Percentiles rank a stretch among this genome's conserved stretches.
Evolutionary conservation across 768 basidiomycete genomes (phyloP).

Genomic region (Collybia sordida): DNA sequence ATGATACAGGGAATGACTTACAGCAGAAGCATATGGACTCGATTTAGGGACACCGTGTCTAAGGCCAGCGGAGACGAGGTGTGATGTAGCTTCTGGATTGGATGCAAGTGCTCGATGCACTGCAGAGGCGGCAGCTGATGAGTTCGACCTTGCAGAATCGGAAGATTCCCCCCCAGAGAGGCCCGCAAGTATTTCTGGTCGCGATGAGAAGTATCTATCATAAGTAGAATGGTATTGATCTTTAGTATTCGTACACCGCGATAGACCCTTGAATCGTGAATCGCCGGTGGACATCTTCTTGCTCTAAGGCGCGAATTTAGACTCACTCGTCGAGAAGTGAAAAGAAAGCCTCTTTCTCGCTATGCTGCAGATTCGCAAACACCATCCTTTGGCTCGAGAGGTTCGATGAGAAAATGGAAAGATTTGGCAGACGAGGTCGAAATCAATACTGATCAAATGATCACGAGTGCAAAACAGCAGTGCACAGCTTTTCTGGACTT

Average conservation of each 20-base stretch:
- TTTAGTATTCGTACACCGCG: no score
- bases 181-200: conserved; percentile 61
- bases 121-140: conserved; percentile 34
- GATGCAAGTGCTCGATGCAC: conserved; percentile 44
- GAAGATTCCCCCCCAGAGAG: conserved; percentile 18
- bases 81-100: conserved; percentile 41
- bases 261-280: no score
- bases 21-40: conserved; percentile 34
- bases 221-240: no score
- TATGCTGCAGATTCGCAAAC: conserved; percentile 60
- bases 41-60: conserved; percentile 33
- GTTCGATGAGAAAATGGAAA: no score
- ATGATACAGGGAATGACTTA: conserved; percentile 20
- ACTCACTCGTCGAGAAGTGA: conserved; percentile 76
- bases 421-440: no score
- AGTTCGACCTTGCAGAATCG: conserved; percentile 24
- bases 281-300: background rate
- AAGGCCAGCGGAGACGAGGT: conserved; percentile 39
- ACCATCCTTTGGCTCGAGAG: conserved; percentile 49
- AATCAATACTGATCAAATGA: no score
- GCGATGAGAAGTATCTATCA: conserved; percentile 69
- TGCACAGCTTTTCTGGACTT: no score
- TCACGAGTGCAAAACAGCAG: no score
- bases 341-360: conserved; percentile 84
- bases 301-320: background rate